Base-by-base conservation (phyloP, 208 protist genomes). In the Trypanosoma cruzi region DNA sequence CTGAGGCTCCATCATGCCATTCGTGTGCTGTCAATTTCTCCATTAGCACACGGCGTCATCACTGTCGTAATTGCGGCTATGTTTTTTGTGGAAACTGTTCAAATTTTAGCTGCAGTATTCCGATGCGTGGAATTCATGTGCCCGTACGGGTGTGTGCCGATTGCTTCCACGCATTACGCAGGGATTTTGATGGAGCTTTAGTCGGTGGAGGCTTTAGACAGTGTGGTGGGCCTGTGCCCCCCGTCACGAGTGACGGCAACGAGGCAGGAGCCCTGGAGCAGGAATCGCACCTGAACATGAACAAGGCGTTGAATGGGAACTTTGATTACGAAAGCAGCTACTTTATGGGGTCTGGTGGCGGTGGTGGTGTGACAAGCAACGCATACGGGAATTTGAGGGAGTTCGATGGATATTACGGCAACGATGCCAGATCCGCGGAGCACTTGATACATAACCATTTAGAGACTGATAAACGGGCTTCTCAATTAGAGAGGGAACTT, bases 11-110 rank as follows among this genome's bases (percentile, higher is more conserved):
- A 32, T 62, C 61, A 14, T 98, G 96, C 82, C 89, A 84, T 61
- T 63, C 81, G 1, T 98, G 96, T 71, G 55, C 62, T 54, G 68
- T 58, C 20, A 42, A 54, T 6, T 98, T 98, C 65, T 79, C 81
- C 28, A 48, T 94, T 24, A 85, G 81, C 20, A 76, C 82, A 14
- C 85, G 96, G 20, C 85, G 90, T 4, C 96, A 98, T 73, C 96
- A 98, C 78, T 98, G 96, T 73, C 82, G 96, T 28, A 92, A 95
- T 64, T 98, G 96, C 73, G 96, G 96, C 28, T 92, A 89, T 65
- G 83, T 98, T 46, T 97, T 97, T 64, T 98, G 96, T 70, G 73
- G 68, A 3, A 84, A 90, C 42, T 98, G 96, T 74, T 92, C 86
- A 16, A 78, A 64, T 24, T 82, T 79, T 58, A 74, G 63, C n/a